phyloP scores from a whole-genome alignment of 176 grass and related monocot species.

The Bothriochloa decipiens region DNA sequence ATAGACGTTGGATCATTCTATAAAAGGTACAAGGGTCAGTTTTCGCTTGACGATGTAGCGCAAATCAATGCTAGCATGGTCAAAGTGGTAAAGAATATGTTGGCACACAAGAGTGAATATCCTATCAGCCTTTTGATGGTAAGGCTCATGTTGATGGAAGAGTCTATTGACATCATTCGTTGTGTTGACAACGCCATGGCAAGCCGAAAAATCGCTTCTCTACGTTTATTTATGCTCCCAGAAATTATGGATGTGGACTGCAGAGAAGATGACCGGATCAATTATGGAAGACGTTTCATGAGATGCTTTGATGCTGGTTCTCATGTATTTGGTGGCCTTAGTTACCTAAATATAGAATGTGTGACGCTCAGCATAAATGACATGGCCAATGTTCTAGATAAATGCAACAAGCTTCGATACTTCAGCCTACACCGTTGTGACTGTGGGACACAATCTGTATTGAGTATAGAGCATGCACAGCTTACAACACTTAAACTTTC shows the following conservation, averaged over 20 bases:
- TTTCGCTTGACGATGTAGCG: neutral
- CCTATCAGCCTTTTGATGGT: neutral
- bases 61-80: neutral
- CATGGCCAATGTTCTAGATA: neutral
- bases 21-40: neutral
- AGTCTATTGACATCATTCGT: neutral
- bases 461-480: too few relatives aligned
- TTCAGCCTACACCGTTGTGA: too few relatives aligned
- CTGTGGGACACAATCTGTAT: too few relatives aligned
- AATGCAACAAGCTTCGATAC: neutral
- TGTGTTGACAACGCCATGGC: conserved; percentile 1
- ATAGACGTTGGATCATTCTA: neutral
- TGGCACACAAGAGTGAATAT: neutral
- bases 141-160: neutral
- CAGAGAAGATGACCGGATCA: neutral
- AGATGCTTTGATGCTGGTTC: neutral
- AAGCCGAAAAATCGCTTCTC: neutral
- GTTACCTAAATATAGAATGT: neutral
- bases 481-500: too few relatives aligned
- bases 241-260: neutral
- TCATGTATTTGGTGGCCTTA: neutral
- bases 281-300: neutral
- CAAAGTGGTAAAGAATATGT: neutral
- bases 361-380: neutral
- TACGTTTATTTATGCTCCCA: neutral